Percentiles rank a stretch among this genome's conserved stretches.
These are phyloP conservation scores for Corylus americana DNA, from an alignment of 306 rosid genomes.

Conservation along the genomic window DNA sequence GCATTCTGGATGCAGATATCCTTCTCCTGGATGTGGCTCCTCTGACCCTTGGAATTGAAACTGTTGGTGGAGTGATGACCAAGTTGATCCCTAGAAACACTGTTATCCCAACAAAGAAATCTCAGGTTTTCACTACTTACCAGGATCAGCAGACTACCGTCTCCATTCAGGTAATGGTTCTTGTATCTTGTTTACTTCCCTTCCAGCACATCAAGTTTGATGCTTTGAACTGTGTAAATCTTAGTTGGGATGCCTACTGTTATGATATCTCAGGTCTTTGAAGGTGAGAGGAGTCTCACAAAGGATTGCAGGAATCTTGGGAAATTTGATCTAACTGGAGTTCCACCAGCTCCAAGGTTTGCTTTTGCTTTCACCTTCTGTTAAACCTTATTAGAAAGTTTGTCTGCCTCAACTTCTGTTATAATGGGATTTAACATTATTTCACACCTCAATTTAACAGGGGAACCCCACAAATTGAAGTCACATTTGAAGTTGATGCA, in stretches of 20 bases:
- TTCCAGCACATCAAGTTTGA: not conserved
- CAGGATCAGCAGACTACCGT: constrained; percentile 99
- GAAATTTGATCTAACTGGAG: constrained; percentile 82
- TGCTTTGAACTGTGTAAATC: not conserved
- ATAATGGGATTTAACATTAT: not conserved
- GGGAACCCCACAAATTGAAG: constrained; percentile 99
- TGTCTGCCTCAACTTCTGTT: not conserved
- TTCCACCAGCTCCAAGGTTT: constrained; percentile 99
- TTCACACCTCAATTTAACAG: constrained; percentile 41
- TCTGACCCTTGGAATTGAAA: constrained; percentile 97
- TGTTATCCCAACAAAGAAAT: constrained; percentile 97
- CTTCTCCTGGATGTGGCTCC: constrained; percentile 98
- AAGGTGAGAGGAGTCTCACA: constrained; percentile 99
- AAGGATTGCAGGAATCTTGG: constrained; percentile 98
- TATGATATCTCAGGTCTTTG: constrained; percentile 59
- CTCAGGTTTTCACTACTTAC: constrained; percentile 98
- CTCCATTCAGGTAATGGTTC: constrained; percentile 80
- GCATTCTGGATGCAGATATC: constrained; percentile 54
- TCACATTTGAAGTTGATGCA: constrained; percentile 97
- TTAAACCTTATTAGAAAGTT: not conserved
- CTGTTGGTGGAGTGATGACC: constrained; percentile 99
- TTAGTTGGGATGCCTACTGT: not conserved
- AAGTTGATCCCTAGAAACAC: constrained; percentile 98
- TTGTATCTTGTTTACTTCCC: not conserved
- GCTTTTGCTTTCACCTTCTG: constrained; percentile 24